phyloP scores from a whole-genome alignment of 805 yeast species.

The Candida tibetensis region DNA sequence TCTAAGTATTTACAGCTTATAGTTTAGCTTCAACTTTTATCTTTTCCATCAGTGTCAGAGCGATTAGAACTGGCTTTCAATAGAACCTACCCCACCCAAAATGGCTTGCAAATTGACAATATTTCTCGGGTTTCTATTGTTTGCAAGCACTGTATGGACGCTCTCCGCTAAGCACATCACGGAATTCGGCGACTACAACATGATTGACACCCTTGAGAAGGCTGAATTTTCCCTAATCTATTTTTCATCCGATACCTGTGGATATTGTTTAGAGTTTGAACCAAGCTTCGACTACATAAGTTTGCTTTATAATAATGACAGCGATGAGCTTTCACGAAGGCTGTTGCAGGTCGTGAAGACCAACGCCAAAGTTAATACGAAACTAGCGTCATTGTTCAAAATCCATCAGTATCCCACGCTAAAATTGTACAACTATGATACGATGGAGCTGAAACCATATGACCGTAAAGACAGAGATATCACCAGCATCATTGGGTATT shows the following conservation, averaged over 20 bases:
- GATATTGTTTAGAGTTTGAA: conserved; percentile 30
- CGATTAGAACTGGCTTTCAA: no score
- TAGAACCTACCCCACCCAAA: not conserved
- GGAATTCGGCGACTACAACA: conserved; percentile 10
- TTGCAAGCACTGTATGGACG: not conserved
- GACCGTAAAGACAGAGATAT: conserved; percentile 22
- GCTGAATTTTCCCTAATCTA: conserved; percentile 41
- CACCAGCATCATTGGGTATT: conserved; percentile 17
- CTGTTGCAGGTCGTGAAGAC: conserved; percentile 31
- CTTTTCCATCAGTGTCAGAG: not conserved
- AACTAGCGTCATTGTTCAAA: conserved; percentile 37
- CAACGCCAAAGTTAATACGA: conserved; percentile 25
- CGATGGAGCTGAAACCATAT: conserved; percentile 39
- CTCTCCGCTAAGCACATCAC: not conserved
- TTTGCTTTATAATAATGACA: conserved; percentile 38
- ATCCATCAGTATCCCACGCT: conserved; percentile 49
- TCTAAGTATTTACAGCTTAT: no score
- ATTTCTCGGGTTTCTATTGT: not conserved
- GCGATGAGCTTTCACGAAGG: conserved; percentile 29
- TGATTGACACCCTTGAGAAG: conserved; percentile 15
- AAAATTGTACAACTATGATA: conserved; percentile 42
- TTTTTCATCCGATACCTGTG: conserved; percentile 43
- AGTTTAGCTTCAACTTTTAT: no score
- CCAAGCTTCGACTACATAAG: conserved; percentile 39
- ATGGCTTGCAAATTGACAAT: not conserved